Evolutionary conservation across 1,284 basidiomycete genomes (phyloP), one percentile per base, ranked within the genome.

Genomic region (Phaffia rhodozyma): DNA sequence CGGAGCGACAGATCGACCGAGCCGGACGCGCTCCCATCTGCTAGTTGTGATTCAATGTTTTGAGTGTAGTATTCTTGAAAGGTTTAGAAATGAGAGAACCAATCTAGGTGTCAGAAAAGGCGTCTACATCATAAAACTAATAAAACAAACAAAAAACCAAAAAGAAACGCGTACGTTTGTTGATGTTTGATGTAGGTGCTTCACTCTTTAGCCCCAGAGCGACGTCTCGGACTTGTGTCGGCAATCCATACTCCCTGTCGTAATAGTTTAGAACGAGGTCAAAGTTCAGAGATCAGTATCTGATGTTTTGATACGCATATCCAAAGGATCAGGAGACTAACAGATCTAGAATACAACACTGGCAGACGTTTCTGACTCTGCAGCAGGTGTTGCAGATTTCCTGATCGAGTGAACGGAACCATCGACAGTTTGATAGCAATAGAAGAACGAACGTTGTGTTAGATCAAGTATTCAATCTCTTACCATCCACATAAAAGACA

Each of bases 351-450:
- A 99, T 79, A 75, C 96, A 98, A 0, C 93, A 97, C 78, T 98
- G 96, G 78, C 96, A 99, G 52, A 96, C 89, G 72, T 98, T 97
- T 81, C 97, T 97, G 71, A 97, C 87, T 80, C 97, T 98, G 49
- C 94, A 90, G 71, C 96, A 98, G 0, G 96, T 97, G 74, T 96
- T 92, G 77, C 96, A 99, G 69, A 98, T 86, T 68, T 97, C 94
- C 61, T 62, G 52, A 6, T 7, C n/a, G 38, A 43, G 5, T 43
- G 38, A 7, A 43, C 2, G 38, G 13, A 16, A 43, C 38, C 7
- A 16, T 43, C 38, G 13, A 16, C 38, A 43, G 13, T 43, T 43
- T 43, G 38, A 43, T 11, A 25, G 43, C 18, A 20, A 18, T 1
- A 11, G 13, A 30, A 48, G 18, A 5, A 34, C 27, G 25, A 30